A percentile compares a stretch with the other conserved stretches of the same genome.
These are phyloP conservation scores for Cladophialophora exuberans DNA, from an alignment of 2,329 filamentous ascomycete genomes.

Conservation along the genomic window DNA sequence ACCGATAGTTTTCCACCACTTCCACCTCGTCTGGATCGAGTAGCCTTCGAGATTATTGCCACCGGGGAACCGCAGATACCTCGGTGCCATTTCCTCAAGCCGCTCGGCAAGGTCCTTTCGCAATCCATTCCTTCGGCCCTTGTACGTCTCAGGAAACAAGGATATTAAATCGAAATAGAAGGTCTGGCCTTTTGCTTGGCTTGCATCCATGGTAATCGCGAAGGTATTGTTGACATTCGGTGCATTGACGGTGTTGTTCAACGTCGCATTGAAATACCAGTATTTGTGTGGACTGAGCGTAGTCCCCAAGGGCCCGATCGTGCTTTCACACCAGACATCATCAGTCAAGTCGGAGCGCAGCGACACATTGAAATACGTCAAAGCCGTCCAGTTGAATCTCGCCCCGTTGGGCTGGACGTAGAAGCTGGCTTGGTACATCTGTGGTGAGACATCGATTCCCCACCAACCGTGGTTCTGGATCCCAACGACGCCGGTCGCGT, in stretches of 20 bases:
- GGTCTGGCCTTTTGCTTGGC: constrained; percentile 43
- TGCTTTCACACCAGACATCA: constrained; percentile 45
- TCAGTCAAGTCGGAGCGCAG: constrained; percentile 46
- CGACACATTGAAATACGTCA: constrained; percentile 44
- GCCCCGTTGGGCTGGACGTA: constrained; percentile 46
- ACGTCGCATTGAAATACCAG: constrained; percentile 41
- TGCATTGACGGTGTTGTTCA: constrained; percentile 47
- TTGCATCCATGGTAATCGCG: constrained; percentile 53
- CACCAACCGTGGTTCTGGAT: constrained; percentile 55
- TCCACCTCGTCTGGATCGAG: constrained; percentile 45
- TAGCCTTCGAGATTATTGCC: constrained; percentile 55
- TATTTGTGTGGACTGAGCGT: constrained; percentile 36
- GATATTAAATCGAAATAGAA: constrained; percentile 58
- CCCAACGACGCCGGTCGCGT: constrained; percentile 47
- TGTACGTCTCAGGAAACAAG: constrained; percentile 59
- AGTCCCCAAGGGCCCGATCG: constrained; percentile 24
- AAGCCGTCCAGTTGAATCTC: constrained; percentile 39
- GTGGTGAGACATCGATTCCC: constrained; percentile 54
- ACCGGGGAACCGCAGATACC: constrained; percentile 55
- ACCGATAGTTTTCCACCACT: constrained; percentile 58
- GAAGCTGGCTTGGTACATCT: constrained; percentile 57
- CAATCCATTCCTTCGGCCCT: constrained; percentile 56
- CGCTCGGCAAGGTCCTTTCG: constrained; percentile 54
- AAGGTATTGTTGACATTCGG: constrained; percentile 54
- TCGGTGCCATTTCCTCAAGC: constrained; percentile 46